Percentiles rank a stretch among this genome's conserved stretches.
These are phyloP conservation scores for Lablab purpureus DNA, from an alignment of 306 rosid genomes.

Conservation along the genomic window DNA sequence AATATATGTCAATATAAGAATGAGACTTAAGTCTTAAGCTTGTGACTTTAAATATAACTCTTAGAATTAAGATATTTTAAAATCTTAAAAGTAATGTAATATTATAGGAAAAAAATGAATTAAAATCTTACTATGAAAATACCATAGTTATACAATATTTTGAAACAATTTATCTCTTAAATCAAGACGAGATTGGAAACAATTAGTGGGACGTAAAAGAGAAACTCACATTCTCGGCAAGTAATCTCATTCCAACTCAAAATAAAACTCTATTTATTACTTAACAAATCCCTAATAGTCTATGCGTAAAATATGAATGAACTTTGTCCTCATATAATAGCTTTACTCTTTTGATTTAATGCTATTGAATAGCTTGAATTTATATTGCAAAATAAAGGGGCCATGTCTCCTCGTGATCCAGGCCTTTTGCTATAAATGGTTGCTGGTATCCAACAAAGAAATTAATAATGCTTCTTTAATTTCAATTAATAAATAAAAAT, in stretches of 20 bases:
- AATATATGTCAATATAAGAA: no score
- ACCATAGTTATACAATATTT: no score
- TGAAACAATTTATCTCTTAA: background rate
- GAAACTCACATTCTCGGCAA: conserved; percentile 8
- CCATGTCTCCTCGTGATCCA: background rate
- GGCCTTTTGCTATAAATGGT: background rate
- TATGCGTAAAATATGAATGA: conserved; percentile 2
- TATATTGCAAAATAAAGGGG: background rate
- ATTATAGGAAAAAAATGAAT: no score
- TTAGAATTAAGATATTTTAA: no score
- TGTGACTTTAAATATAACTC: no score
- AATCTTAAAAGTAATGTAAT: no score
- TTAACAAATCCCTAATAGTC: background rate
- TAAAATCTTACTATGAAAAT: no score
- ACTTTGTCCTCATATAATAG: background rate
- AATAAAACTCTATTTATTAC: background rate
- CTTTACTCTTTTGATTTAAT: background rate
- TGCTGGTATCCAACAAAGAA: background rate
- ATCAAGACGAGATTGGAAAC: background rate
- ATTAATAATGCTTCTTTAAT: background rate
- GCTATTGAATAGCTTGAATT: background rate
- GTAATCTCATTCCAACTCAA: background rate
- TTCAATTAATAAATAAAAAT: background rate
- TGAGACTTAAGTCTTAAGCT: no score
- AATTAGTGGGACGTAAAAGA: background rate